A percentile compares a stretch with the other conserved stretches of the same genome.
Evolutionary conservation across 73 alveolate genomes (phyloP).

Genomic region (Paramecium sexaurelia): DNA sequence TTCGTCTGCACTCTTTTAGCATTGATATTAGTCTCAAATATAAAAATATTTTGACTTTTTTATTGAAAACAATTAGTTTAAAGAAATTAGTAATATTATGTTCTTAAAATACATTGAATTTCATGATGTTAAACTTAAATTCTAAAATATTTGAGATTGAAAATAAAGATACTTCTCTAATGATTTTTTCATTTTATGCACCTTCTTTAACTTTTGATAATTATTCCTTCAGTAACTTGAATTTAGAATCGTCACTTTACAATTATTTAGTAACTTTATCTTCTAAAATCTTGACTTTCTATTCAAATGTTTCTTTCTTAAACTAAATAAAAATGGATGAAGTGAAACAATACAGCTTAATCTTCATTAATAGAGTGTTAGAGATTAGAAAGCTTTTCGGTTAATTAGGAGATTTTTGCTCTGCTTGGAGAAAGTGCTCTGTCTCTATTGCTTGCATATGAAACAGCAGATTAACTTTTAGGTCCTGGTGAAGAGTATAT

Average conservation of each 20-base stretch:
- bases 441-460: background rate
- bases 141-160: too few species aligned
- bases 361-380: slow-evolving; percentile 46
- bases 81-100: too few species aligned
- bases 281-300: background rate
- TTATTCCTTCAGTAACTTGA: slow-evolving; percentile 58
- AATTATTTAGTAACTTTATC: slow-evolving; percentile 37
- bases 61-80: too few species aligned
- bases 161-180: slow-evolving; percentile 46
- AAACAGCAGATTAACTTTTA: background rate
- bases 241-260: slow-evolving; percentile 39
- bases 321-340: background rate
- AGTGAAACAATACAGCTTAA: slow-evolving; percentile 1
- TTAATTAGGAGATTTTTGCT: slow-evolving; percentile 33
- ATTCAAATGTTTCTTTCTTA: slow-evolving; percentile 46
- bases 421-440: slow-evolving; percentile 56
- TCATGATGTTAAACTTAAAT: too few species aligned
- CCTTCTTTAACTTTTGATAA: slow-evolving; percentile 20
- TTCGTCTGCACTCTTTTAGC: background rate
- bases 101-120: too few species aligned
- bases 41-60: too few species aligned
- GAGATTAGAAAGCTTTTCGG: slow-evolving; percentile 29
- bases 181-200: slow-evolving; percentile 9
- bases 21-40: background rate
- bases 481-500: slow-evolving; percentile 4